These are phyloP conservation scores for Phytophthora sojae DNA, from an alignment of 352 stramenopile species.

Conservation along the genomic window DNA sequence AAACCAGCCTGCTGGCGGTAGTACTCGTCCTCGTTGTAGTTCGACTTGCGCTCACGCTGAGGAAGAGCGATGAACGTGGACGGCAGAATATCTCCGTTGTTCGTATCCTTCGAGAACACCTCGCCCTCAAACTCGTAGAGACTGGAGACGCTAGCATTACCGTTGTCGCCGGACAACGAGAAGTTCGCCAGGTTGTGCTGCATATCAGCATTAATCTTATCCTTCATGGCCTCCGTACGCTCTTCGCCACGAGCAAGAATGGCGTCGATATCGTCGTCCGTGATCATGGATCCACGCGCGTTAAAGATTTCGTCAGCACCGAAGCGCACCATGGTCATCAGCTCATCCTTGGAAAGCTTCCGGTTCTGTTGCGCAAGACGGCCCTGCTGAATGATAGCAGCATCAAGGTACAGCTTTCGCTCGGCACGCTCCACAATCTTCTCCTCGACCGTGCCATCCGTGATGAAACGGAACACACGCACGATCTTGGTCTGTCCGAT, in stretches of 20 bases:
- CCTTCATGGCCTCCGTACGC: conserved; percentile 89
- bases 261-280: conserved; percentile 93
- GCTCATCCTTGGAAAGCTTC: conserved; percentile 96
- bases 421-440: conserved; percentile 98
- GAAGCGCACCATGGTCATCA: conserved; percentile 97
- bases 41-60: conserved; percentile 89
- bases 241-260: conserved; percentile 93
- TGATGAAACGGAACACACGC: conserved; percentile 98
- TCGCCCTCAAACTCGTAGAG: conserved; percentile 92
- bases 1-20: conserved; percentile 91
- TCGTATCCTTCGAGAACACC: conserved; percentile 89
- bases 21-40: conserved; percentile 98
- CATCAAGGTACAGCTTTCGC: conserved; percentile 98
- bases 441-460: conserved; percentile 98
- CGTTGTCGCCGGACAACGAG: conserved; percentile 91
- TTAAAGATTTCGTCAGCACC: conserved; percentile 92
- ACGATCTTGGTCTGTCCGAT: conserved; percentile 99
- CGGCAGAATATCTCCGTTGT: conserved; percentile 81
- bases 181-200: conserved; percentile 98
- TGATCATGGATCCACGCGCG: conserved; percentile 88
- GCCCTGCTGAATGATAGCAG: conserved; percentile 99
- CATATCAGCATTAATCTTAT: conserved; percentile 91
- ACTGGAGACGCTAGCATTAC: conserved; percentile 69
- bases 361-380: conserved; percentile 94
- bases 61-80: conserved; percentile 91